Evolutionary conservation across 345 rosid species (phyloP).

Genomic region (Dovyalis caffra): DNA sequence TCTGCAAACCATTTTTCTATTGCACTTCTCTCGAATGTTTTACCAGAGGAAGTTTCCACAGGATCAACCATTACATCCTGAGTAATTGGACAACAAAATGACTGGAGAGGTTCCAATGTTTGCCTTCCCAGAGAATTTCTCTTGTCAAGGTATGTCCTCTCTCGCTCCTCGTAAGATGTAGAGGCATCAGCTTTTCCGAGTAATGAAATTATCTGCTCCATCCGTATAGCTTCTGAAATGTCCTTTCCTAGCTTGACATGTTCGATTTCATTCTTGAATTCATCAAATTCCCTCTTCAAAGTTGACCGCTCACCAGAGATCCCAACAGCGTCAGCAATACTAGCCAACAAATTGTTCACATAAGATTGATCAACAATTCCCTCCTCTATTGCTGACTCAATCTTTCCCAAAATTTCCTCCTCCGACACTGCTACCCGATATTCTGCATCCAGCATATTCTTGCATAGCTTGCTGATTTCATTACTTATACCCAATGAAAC

Average conservation of each 20-base stretch:
- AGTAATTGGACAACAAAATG: conserved; percentile 32
- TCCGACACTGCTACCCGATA: conserved; percentile 12
- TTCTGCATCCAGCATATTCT: conserved; percentile 16
- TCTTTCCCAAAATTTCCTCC: conserved; percentile 10
- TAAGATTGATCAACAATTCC: conserved; percentile 9
- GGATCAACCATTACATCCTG: conserved; percentile 29
- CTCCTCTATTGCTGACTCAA: conserved; percentile 9
- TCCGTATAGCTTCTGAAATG: conserved; percentile 14
- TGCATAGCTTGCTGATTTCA: conserved; percentile 17
- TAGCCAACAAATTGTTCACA: conserved; percentile 18
- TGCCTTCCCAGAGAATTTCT: conserved; percentile 18
- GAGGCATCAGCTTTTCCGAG: conserved; percentile 27
- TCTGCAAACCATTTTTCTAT: conserved; percentile 29
- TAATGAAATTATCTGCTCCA: conserved; percentile 19
- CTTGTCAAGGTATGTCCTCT: conserved; percentile 8
- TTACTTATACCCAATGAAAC: conserved; percentile 2
- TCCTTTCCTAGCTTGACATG: conserved; percentile 13
- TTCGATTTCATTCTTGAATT: too few relatives aligned
- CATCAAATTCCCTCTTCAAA: conserved; percentile 17
- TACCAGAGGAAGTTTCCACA: conserved; percentile 28
- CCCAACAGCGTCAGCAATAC: conserved; percentile 14
- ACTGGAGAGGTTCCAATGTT: conserved; percentile 22
- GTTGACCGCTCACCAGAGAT: conserved; percentile 14
- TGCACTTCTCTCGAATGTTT: conserved; percentile 29
- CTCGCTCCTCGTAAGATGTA: conserved; percentile 24